phyloP scores from a whole-genome alignment of 345 rosid species.

The Brassica napus region DNA sequence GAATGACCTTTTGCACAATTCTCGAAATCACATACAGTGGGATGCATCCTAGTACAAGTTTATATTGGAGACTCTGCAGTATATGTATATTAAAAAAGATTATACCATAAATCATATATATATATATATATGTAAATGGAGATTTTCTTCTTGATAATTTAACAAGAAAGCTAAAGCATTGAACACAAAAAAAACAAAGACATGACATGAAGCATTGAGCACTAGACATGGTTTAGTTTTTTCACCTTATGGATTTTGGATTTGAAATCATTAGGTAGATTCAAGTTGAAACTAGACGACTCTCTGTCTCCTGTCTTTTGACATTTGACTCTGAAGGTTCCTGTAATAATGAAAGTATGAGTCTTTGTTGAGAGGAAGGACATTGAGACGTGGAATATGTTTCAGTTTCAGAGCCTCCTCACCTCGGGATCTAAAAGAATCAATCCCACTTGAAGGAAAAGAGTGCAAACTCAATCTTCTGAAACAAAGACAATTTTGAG shows the following conservation, averaged over 20 bases:
- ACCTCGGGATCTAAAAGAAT: conserved; percentile 33
- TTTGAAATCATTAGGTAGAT: not conserved
- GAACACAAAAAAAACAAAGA: not conserved
- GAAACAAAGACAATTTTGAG: not conserved
- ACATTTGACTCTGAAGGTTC: not conserved
- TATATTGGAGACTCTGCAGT: conserved; percentile 53
- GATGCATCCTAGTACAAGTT: conserved; percentile 47
- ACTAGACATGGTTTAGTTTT: not conserved
- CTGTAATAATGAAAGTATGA: not conserved
- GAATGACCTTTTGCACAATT: conserved; percentile 44
- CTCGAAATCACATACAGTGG: conserved; percentile 48
- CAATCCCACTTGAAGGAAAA: conserved; percentile 26
- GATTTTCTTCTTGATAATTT: too few species aligned
- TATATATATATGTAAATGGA: too few species aligned
- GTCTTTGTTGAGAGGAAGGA: not conserved
- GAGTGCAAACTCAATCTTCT: conserved; percentile 28
- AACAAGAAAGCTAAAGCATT: too few species aligned
- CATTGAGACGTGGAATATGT: not conserved
- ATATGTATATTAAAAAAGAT: not conserved
- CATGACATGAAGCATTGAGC: not conserved
- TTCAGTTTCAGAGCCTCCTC: not conserved
- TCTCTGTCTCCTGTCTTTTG: not conserved
- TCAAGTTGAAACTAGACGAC: not conserved
- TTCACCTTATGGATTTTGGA: not conserved
- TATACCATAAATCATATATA: not conserved